Percentiles rank a stretch among this genome's conserved stretches.
Conservation (phyloP, 2,329 filamentous ascomycete genomes). For the Pyrenochaeta sp. region DNA sequence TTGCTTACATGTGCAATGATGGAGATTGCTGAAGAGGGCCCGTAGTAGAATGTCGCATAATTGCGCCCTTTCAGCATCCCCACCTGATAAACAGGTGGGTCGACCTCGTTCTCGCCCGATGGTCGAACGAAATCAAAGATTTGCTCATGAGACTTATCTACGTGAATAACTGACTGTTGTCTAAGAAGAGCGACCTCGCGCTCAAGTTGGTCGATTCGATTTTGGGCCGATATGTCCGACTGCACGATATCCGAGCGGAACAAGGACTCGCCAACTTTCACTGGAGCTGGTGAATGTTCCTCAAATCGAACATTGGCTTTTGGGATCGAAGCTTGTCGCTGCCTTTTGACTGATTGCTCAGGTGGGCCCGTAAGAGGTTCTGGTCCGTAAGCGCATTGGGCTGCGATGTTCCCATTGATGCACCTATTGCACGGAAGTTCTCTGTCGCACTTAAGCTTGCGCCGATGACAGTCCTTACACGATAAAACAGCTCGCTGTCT, state of each 20-base stretch:
- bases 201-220: constrained; percentile 14
- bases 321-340: background rate
- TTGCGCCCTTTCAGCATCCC: constrained; percentile 44
- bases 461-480: constrained; percentile 51
- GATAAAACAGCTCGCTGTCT: constrained; percentile 49
- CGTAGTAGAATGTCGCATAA: constrained; percentile 53
- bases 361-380: constrained; percentile 10
- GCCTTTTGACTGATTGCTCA: background rate
- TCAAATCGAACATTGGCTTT: background rate
- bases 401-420: constrained; percentile 46
- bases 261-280: background rate
- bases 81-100: background rate
- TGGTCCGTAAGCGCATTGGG: constrained; percentile 45
- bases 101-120: background rate
- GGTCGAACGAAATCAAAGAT: background rate
- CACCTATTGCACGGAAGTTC: constrained; percentile 52
- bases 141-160: background rate
- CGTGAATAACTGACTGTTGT: background rate
- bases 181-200: background rate
- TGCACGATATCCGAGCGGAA: background rate
- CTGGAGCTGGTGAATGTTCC: background rate
- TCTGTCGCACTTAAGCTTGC: constrained; percentile 55
- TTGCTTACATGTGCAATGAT: constrained; percentile 25
- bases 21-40: constrained; percentile 47
- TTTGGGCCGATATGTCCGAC: background rate